Base-by-base conservation (phyloP, 1,284 basidiomycete species). In the Malassezia obtusa region DNA sequence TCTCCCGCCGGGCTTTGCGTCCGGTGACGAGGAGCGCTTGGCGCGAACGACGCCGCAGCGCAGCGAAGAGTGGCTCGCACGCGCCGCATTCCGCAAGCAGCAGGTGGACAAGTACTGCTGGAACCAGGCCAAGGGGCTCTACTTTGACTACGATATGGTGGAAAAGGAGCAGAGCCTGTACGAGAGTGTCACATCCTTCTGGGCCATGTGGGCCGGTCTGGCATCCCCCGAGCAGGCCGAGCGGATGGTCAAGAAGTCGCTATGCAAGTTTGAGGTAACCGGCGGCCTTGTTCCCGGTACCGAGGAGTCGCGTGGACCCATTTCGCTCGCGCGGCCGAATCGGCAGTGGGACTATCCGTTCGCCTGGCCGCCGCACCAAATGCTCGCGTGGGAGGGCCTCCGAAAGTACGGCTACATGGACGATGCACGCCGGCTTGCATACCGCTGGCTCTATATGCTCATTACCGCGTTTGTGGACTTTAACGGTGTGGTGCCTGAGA, bases 211-310 rank as follows among this genome's bases (percentile, higher is more conserved):
- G 94, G 89, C 90, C 12, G 94, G 92, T 11, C 89, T 89, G 75
- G 89, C 91, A 22, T 89, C 86, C 65, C 89, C 94, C 66, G 84
- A 89, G 60, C 94, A 98, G 76, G 87, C 87, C 43, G 85, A 86
- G 80, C 84, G 85, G 75, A 82, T 98, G 67, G 85, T 95, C 84
- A 88, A 45, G 25, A 26, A 12, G 52, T 89, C 89, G 21, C 76
- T 98, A 68, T 84, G 84, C 77, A 94, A 94, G 78, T 95, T 98
- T 65, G 92, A 98, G 75, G 90, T 88, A 17, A 81, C 89, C 11
- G 92, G 92, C 35, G 92, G 92, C n/a, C 79, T 98, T 19, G 89
- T 94, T 4, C 88, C 90, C 11, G 92, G 92, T 49, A 96, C 94
- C 1, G 92, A 96, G 69, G 88, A 91, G 75, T 95, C 90, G 43